Evolutionary conservation across 1,139 yeast species (phyloP).

Genomic region (Suhomyces terraborum): DNA sequence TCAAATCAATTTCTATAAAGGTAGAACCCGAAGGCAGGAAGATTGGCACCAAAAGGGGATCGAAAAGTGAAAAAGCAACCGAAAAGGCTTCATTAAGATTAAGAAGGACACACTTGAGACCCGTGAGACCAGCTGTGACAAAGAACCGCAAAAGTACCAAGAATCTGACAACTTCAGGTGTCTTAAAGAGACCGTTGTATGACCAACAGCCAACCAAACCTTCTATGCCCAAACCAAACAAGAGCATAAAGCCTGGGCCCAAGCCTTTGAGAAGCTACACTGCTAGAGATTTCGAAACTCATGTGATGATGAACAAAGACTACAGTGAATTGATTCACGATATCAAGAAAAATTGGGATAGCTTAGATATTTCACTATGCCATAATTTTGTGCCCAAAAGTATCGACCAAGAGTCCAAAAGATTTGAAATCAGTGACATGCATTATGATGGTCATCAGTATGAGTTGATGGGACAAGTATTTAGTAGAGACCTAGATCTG

Average conservation of each 20-base stretch:
- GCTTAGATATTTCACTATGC: constrained; percentile 28
- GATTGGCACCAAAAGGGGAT: not conserved
- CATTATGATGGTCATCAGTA: constrained; percentile 12
- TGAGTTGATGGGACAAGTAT: constrained; percentile 12
- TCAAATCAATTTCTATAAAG: not conserved
- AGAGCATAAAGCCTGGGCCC: not conserved
- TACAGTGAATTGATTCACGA: constrained; percentile 25
- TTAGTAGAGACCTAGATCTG: constrained; percentile 29
- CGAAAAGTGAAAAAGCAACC: not conserved
- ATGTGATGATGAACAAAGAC: constrained; percentile 18
- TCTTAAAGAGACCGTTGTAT: constrained; percentile 1
- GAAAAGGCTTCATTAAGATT: not conserved
- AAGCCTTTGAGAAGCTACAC: not conserved
- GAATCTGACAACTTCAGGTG: not conserved
- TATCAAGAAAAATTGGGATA: constrained; percentile 20
- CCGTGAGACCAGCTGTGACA: not conserved
- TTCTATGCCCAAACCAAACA: not conserved
- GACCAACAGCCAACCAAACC: not conserved
- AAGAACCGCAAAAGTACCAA: not conserved
- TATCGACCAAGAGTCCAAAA: constrained; percentile 21
- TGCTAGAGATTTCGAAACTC: constrained; percentile 20
- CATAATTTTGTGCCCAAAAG: constrained; percentile 30
- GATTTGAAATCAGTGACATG: constrained; percentile 22
- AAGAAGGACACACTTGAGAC: not conserved
- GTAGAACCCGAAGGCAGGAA: not conserved